phyloP scores from a whole-genome alignment of 2,329 filamentous ascomycete genomes.

The Blumeria hordei region DNA sequence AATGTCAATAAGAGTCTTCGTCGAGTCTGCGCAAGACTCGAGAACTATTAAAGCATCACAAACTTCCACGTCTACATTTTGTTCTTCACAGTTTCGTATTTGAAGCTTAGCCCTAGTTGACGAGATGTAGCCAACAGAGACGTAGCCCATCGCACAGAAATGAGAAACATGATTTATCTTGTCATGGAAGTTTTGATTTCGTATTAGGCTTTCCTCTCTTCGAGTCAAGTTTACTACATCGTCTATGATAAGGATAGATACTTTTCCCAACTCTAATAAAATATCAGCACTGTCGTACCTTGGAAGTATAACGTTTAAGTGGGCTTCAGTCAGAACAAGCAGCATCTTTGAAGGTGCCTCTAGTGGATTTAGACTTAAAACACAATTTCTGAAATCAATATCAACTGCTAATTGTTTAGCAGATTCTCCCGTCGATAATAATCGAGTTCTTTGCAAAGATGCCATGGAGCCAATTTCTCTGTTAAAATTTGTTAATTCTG shows the following conservation, averaged over 20 bases:
- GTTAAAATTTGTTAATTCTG: constrained; percentile 29
- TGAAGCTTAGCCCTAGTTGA: constrained; percentile 47
- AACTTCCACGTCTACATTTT: constrained; percentile 55
- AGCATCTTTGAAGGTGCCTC: constrained; percentile 51
- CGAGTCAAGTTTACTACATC: constrained; percentile 27
- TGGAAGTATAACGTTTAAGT: constrained; percentile 41
- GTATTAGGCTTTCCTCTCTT: constrained; percentile 2
- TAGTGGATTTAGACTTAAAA: constrained; percentile 65
- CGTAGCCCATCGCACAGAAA: constrained; percentile 46
- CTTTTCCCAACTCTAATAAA: constrained; percentile 47
- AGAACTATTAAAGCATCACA: constrained; percentile 70
- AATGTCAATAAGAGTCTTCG: constrained; percentile 65
- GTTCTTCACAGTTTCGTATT: constrained; percentile 31
- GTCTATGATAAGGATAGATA: constrained; percentile 64
- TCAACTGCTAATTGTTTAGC: constrained; percentile 42
- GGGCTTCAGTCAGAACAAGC: constrained; percentile 56
- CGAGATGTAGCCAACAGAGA: constrained; percentile 70
- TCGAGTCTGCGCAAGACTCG: constrained; percentile 92
- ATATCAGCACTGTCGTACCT: constrained; percentile 36
- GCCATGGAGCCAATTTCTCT: constrained; percentile 3
- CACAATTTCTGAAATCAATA: constrained; percentile 56
- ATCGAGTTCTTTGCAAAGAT: not conserved
- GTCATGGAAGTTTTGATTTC: constrained; percentile 13
- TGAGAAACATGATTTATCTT: constrained; percentile 25
- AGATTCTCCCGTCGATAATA: constrained; percentile 3